Evolutionary conservation across 2,329 filamentous ascomycete species (phyloP).

Genomic region (Cladophialophora immunda): DNA sequence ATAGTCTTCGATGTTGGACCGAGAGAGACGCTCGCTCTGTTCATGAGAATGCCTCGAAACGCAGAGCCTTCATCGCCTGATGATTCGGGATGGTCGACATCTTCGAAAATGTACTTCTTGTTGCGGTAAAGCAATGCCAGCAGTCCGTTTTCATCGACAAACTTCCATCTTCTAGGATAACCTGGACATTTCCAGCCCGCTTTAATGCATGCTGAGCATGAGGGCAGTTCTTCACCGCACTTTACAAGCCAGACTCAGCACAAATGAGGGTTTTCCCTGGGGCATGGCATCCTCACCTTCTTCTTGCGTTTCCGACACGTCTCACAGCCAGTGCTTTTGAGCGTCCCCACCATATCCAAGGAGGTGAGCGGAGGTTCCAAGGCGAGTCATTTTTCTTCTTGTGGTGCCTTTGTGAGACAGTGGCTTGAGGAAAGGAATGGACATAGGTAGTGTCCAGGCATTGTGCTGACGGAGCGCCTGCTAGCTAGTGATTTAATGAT

Average conservation of each 20-base stretch:
- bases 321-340: constrained; percentile 24
- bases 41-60: background rate
- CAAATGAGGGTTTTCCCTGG: background rate
- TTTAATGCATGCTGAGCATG: constrained; percentile 14
- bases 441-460: too few species aligned
- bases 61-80: background rate
- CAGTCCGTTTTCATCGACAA: constrained; percentile 20
- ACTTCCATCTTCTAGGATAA: constrained; percentile 25
- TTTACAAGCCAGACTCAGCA: constrained; percentile 6
- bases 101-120: constrained; percentile 26
- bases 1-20: background rate
- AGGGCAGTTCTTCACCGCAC: constrained; percentile 19
- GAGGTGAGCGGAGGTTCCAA: background rate
- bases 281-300: constrained; percentile 8
- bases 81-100: background rate
- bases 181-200: constrained; percentile 27
- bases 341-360: constrained; percentile 18
- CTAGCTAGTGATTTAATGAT: background rate
- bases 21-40: background rate
- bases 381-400: background rate
- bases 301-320: constrained; percentile 26
- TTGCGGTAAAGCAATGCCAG: constrained; percentile 15
- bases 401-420: background rate
- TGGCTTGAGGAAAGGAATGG: background rate
- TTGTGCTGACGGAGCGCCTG: background rate